Evolutionary conservation across 176 grass and related monocot genomes (phyloP).

Genomic region (Tuctoria greenei): DNA sequence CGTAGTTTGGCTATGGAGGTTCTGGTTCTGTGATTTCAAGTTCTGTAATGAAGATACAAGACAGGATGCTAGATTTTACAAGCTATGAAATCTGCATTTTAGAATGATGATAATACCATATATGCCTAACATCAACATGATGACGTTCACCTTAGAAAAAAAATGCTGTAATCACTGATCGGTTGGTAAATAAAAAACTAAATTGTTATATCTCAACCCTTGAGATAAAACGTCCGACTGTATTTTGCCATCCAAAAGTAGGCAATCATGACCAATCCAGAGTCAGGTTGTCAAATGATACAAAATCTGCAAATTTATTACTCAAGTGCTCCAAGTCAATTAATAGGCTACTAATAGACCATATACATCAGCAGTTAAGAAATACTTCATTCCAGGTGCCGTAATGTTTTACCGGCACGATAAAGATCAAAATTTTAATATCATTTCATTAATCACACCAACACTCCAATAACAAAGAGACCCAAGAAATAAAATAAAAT

Average conservation of each 20-base stretch:
- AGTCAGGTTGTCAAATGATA: not conserved
- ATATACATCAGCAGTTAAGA: not conserved
- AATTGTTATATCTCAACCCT: not conserved
- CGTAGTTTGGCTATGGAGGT: not conserved
- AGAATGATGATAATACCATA: not conserved
- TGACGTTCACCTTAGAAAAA: not conserved
- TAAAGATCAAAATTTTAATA: not conserved
- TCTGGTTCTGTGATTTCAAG: not conserved
- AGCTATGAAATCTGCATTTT: not conserved
- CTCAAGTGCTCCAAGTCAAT: not conserved
- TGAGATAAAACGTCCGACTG: not conserved
- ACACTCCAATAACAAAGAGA: not conserved
- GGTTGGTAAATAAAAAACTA: conserved; percentile 2
- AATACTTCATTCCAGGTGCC: not conserved
- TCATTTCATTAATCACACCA: conserved; percentile 2
- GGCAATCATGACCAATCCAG: not conserved
- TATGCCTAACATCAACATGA: not conserved
- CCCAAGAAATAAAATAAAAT: not conserved
- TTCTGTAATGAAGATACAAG: not conserved
- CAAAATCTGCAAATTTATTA: not conserved
- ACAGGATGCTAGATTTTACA: not conserved
- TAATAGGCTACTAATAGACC: not conserved
- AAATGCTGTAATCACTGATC: not conserved
- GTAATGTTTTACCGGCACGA: not conserved
- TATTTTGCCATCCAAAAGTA: not conserved